Percentiles rank a stretch among this genome's conserved stretches.
phyloP scores from a whole-genome alignment of 495 filamentous ascomycete genomes.

The Podospora didyma region DNA sequence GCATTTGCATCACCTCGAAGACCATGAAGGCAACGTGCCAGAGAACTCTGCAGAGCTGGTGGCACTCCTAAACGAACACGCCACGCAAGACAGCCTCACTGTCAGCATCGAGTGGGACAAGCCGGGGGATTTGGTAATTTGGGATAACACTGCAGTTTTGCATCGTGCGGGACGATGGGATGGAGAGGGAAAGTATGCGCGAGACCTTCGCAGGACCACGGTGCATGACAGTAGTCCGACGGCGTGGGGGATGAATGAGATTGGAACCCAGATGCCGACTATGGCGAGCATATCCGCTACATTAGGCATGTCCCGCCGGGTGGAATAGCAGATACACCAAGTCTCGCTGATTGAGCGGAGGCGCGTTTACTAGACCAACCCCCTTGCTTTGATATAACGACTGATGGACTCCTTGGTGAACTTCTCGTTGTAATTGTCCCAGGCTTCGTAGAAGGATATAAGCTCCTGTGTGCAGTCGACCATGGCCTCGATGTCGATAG shows the following conservation, averaged over 20 bases:
- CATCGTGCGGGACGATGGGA: conserved; percentile 49
- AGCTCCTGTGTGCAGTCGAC: conserved; percentile 94
- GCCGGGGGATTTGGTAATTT: conserved; percentile 51
- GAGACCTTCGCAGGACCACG: conserved; percentile 54
- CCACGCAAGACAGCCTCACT: conserved; percentile 47
- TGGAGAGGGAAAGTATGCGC: conserved; percentile 46
- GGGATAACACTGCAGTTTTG: conserved; percentile 57
- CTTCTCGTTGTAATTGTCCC: conserved; percentile 88
- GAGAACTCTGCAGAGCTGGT: conserved; percentile 37
- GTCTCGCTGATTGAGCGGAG: too few species aligned
- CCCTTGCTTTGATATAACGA: conserved; percentile 77
- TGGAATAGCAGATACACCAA: too few species aligned
- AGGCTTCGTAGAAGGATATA: conserved; percentile 89
- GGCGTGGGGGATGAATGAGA: conserved; percentile 45
- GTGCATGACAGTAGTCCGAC: conserved; percentile 43
- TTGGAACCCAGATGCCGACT: conserved; percentile 6
- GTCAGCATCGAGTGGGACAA: conserved; percentile 46
- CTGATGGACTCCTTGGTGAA: conserved; percentile 59
- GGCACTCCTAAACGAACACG: conserved; percentile 41
- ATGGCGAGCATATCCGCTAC: not conserved
- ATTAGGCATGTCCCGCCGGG: too few species aligned
- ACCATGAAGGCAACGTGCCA: conserved; percentile 26
- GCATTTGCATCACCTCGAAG: conserved; percentile 55
- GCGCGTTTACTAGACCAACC: conserved; percentile 61
- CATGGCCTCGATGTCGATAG: conserved; percentile 85